Evolutionary conservation across 345 rosid species (phyloP).

Genomic region (Eucalyptus erythrocorys): DNA sequence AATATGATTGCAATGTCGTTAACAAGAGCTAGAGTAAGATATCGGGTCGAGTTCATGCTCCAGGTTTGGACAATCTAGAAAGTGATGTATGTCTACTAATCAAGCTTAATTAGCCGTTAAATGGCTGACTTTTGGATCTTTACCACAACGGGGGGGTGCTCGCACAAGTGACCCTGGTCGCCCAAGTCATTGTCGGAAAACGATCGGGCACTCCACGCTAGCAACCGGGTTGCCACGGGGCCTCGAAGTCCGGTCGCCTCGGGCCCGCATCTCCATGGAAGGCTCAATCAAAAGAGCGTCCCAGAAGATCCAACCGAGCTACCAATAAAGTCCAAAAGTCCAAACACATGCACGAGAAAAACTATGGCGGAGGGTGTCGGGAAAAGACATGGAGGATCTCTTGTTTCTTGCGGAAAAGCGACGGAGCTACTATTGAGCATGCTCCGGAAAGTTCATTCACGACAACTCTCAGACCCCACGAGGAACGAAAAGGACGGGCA

Average conservation of each 20-base stretch:
- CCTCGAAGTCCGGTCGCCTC: background rate
- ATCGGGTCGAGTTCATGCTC: background rate
- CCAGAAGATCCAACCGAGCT: background rate
- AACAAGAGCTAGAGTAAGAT: background rate
- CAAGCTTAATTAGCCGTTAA: background rate
- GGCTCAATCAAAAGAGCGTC: background rate
- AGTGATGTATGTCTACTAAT: background rate
- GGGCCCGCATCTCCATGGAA: background rate
- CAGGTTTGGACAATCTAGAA: background rate
- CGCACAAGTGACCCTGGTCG: fast-evolving
- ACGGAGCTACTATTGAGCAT: background rate
- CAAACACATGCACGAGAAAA: background rate
- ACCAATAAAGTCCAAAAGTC: background rate
- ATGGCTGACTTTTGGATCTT: background rate
- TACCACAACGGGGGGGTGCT: background rate
- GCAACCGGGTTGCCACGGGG: background rate
- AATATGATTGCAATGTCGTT: background rate
- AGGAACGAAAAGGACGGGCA: background rate
- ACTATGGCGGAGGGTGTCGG: background rate
- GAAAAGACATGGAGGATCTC: background rate
- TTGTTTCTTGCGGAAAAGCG: background rate
- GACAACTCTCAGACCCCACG: background rate
- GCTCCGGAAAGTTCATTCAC: background rate
- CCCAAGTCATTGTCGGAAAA: background rate
- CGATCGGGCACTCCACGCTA: background rate